These are phyloP conservation scores for Gossypium ekmanianum DNA, from an alignment of 345 rosid species.

Conservation along the genomic window DNA sequence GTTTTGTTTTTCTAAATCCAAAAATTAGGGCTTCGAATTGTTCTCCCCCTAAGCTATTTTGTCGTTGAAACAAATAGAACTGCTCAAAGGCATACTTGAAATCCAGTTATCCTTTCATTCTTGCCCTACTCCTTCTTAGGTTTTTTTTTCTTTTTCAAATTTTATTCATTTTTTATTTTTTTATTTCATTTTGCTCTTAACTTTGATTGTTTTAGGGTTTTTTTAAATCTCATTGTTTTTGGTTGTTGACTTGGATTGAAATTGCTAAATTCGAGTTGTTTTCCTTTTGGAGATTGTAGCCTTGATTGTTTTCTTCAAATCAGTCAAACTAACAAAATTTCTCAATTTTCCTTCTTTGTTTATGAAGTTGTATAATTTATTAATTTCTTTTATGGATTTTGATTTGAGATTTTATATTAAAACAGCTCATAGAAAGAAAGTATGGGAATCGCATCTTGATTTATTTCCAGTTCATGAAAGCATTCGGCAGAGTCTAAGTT, in stretches of 20 bases:
- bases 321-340: background rate
- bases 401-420: constrained; percentile 42
- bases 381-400: background rate
- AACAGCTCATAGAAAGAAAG: constrained; percentile 81
- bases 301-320: background rate
- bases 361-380: background rate
- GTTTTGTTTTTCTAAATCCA: no score
- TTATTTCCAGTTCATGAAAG: constrained; percentile 67
- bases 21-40: no score
- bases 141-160: constrained; percentile 1
- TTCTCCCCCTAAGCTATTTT: no score
- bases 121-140: constrained; percentile 63
- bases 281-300: background rate
- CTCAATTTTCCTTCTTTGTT: background rate
- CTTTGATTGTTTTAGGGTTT: constrained; percentile 11
- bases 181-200: background rate
- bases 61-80: no score
- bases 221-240: background rate
- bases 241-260: constrained; percentile 1
- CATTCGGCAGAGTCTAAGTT: constrained; percentile 68
- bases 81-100: no score
- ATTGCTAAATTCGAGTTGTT: constrained; percentile 1
- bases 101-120: constrained; percentile 22
- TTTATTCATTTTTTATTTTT: background rate
- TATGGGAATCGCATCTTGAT: constrained; percentile 92